Evolutionary conservation across 2,329 filamentous ascomycete species (phyloP), one percentile per base, ranked within the genome.

Genomic region (Nemania diffusa): DNA sequence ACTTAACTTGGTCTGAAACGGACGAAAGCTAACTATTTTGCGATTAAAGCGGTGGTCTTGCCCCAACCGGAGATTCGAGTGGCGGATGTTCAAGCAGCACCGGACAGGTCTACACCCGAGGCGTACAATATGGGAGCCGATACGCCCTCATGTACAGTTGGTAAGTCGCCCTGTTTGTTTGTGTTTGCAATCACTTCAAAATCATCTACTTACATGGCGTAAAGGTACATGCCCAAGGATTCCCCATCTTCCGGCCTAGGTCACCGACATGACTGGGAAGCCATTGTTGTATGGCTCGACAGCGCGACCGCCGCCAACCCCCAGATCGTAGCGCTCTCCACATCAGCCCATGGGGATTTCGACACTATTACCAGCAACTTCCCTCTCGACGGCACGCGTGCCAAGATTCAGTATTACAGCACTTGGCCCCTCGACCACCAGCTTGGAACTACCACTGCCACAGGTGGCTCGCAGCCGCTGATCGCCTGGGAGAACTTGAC

Each of bases 181-280:
- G 50, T 3, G 15, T 20, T 53, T 0, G n/a, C 26, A 17, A 32
- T 34, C 22, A 27, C 8, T 32, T 15, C 15, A 20, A 3, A n/a
- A 44, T 55, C 32, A 7, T 50, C 22, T 2, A 8, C 24, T 40
- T 15, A 56, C 32, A 68, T 71, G 73, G 8, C 13, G 8, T 15
- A 51, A 50, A 73, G 72, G 72, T 82, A 81, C 70, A 77, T 81
- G 73, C 80, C 80, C 56, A 83, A 83, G 73, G 81, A 82, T 57
- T 74, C 77, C 44, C 79, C 81, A 1, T 78, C 74, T 0, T 42
- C 65, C 5, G 78, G 78, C 5, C 66, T 78, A 3, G 79, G 77
- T 46, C 79, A 80, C 71, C 77, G 78, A 15, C 77, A 80, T 73
- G 78, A 80, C 66, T 80, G 78, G 78, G 79, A 80, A 70, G 71